Evolutionary conservation across 1,139 yeast genomes (phyloP).

Genomic region (Candida sp.): DNA sequence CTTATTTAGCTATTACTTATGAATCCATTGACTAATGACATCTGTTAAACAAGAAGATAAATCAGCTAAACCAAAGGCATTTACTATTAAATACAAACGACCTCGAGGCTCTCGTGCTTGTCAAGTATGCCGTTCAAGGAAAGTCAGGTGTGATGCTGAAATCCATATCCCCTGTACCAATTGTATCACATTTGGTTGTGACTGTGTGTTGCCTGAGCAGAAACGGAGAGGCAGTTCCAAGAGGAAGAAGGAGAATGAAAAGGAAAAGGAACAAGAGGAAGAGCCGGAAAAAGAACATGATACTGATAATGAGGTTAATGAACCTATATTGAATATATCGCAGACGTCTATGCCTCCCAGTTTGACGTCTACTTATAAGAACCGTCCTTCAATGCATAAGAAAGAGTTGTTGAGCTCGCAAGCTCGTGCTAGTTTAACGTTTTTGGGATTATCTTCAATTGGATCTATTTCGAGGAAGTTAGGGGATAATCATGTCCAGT

Average conservation of each 20-base stretch:
- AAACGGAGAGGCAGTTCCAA: conserved; percentile 35
- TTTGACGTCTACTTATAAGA: conserved; percentile 38
- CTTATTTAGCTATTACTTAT: too few relatives aligned
- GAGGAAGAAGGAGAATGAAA: neutral
- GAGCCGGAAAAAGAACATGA: conserved; percentile 4
- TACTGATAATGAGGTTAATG: conserved; percentile 13
- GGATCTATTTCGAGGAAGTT: conserved; percentile 40
- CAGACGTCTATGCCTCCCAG: conserved; percentile 47
- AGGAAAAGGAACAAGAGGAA: neutral
- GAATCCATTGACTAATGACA: neutral
- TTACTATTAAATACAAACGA: conserved; percentile 48
- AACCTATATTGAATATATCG: conserved; percentile 43
- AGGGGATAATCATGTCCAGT: conserved; percentile 43
- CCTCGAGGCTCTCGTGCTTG: conserved; percentile 55
- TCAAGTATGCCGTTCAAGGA: conserved; percentile 60
- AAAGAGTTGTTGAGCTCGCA: conserved; percentile 27
- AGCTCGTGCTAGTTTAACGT: conserved; percentile 32
- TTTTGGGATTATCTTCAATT: conserved; percentile 40
- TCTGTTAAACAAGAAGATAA: conserved; percentile 1
- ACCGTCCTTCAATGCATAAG: conserved; percentile 38
- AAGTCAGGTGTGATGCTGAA: conserved; percentile 68
- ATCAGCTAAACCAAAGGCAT: conserved; percentile 43
- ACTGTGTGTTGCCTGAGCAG: conserved; percentile 62
- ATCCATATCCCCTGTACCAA: conserved; percentile 76
- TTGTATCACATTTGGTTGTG: conserved; percentile 75